Base-by-base conservation (phyloP, 257 asterid genomes). In the Salvia rosmarinus region DNA sequence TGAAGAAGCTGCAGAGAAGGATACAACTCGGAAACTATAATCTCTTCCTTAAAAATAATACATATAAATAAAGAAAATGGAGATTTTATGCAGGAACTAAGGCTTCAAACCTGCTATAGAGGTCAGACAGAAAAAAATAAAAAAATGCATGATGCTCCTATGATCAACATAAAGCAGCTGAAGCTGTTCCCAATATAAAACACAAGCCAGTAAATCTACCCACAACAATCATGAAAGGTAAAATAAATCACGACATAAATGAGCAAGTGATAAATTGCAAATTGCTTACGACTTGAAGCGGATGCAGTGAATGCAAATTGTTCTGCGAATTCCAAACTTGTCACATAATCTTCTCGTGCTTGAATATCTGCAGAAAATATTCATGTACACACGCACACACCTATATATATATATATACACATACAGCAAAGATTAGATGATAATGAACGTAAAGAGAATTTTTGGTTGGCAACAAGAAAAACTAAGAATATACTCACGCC, bases 401-500 rank as follows among this genome's bases (percentile, higher is more conserved):
- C 13, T 2, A 2, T 37, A 50, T 35, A 35, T 5, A 30, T 7
- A 2, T 44, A 50, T 46, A 35, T 3, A 66, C 37, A 28, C 17
- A 25, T 1, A 28, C 32, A 28, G 4, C 32, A 28, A 28, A 28
- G 42, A 35, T 35, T 14, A 17, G 25, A 35, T 19, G 19, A 11
- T 5, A 44, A 20, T 3, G 57, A 21, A 46, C 11, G 30, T 9
- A 46, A 54, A 20, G 40, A 37, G 4, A 46, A 43, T 19, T 30
- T 7, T 42, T 11, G 67, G 5, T 4, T 13, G 23, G 59, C 37
- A 56, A 73, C 64, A 30, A 61, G 43, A 46, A 74, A 42, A 73
- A 59, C 17, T 14, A 21, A 65, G 51, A 60, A 73, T 42, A 64
- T 70, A 82, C 86, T 82, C 61, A 12, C 21, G 55, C 55, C 67